These are phyloP conservation scores for Rosa lucieae DNA, from an alignment of 306 rosid species.

Conservation along the genomic window DNA sequence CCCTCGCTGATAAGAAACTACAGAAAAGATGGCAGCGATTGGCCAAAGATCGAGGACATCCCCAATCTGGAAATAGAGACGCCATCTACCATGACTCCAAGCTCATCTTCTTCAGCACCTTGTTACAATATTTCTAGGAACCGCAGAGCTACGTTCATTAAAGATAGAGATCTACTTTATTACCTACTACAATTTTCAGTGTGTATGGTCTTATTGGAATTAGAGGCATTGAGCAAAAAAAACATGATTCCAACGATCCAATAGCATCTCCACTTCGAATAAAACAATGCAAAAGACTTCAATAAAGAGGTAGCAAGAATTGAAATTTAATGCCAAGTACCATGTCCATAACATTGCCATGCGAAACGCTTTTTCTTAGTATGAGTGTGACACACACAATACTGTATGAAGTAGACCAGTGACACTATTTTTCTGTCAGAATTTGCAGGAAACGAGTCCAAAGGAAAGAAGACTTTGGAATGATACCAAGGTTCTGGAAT, in stretches of 20 bases:
- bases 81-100: not conserved
- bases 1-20: not conserved
- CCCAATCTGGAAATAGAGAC: slow-evolving; percentile 8
- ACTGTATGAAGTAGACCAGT: not conserved
- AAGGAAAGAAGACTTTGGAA: not conserved
- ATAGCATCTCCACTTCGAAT: not conserved
- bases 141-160: not conserved
- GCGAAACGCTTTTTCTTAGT: not conserved
- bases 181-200: not conserved
- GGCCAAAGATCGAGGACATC: slow-evolving; percentile 2
- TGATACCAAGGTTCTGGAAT: not conserved
- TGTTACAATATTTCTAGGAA: not conserved
- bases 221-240: not conserved
- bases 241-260: not conserved
- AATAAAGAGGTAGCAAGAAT: not conserved
- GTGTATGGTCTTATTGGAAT: not conserved
- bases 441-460: not conserved
- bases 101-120: not conserved
- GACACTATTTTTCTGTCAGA: not conserved
- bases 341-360: not conserved
- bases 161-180: not conserved
- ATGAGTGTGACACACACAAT: not conserved
- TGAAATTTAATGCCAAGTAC: not conserved
- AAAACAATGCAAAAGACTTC: too few relatives aligned
- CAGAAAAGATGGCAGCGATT: not conserved